Percentiles rank a stretch among this genome's conserved stretches.
Conservation (phyloP, 495 filamentous ascomycete genomes). For the Hypoxylon cercidicola region DNA sequence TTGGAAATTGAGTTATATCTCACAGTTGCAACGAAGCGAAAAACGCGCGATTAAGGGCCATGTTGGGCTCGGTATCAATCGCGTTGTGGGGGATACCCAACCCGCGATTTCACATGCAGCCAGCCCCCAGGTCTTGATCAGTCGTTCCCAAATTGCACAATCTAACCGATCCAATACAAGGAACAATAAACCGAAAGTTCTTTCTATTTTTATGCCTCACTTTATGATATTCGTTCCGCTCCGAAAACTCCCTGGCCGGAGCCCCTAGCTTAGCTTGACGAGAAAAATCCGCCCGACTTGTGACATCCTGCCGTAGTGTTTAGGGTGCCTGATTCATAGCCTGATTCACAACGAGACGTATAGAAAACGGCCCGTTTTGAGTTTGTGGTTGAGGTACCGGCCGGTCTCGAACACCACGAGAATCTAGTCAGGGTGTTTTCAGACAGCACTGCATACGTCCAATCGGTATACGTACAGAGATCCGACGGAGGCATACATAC, state of each 20-base stretch:
- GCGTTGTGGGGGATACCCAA: constrained; percentile 13
- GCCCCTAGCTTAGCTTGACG: neutral
- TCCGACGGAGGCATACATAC: constrained; percentile 6
- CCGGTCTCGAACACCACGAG: constrained; percentile 32
- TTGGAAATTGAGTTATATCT: neutral
- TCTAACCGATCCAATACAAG: constrained; percentile 8
- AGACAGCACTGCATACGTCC: constrained; percentile 24
- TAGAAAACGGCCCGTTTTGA: constrained; percentile 37
- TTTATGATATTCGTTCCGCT: constrained; percentile 1
- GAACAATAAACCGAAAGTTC: neutral
- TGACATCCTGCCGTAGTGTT: neutral
- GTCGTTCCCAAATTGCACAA: constrained; percentile 13
- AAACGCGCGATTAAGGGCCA: neutral
- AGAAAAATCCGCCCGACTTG: neutral
- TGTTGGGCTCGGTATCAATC: neutral
- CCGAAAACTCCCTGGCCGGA: neutral
- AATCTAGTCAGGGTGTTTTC: neutral
- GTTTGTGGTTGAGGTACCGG: constrained; percentile 13
- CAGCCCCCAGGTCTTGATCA: constrained; percentile 10
- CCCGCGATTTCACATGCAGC: constrained; percentile 17
- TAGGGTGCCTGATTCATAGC: too few species aligned
- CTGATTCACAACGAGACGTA: neutral
- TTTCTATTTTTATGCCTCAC: constrained; percentile 17
- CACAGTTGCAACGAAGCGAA: neutral
- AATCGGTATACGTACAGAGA: constrained; percentile 4